Base-by-base conservation (phyloP, 306 rosid species). In the Acacia melanoxylon region DNA sequence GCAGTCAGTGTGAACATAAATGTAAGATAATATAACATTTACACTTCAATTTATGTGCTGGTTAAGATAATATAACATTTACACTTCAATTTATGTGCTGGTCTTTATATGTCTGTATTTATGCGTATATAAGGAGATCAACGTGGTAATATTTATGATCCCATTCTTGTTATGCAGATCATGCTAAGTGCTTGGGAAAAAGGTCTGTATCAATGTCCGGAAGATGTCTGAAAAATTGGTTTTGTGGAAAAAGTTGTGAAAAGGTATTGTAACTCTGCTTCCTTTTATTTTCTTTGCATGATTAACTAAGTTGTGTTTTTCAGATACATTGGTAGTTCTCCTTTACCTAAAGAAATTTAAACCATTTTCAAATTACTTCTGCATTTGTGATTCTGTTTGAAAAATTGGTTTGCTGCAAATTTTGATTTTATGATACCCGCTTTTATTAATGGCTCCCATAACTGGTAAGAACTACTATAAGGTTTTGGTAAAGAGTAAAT, bases 1-100 rank as follows among this genome's bases (percentile, higher is more conserved):
- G 98, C 83, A 49, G 76, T 75, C 98, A 95, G 46, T 95, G 99
- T 80, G 91, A 93, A 81, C 93, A 62, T 79, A 90, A 89, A 84
- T 95, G 99, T 91, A 79, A 72, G 91, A 71, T 77, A 56, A 58
- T 52, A 81, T 65, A 44, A 22, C 31, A 58, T 49, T 20, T 79
- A 56, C n/a, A 15, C 62, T 46, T 87, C 31, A 40, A 77, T 63
- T 51, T 74, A 49, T 76, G 51, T 62, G 69, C 68, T 37, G 68
- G 54, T 17, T 91, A 79, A 72, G 91, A 71, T 77, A 56, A 58
- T 52, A 81, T 65, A 44, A 22, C 31, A 58, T 49, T 20, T 79
- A 56, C n/a, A 15, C 62, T 46, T 87, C 31, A 40, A 77, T 63
- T 51, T 74, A 49, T 76, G 51, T 62, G 69, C 68, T 37, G 68